A percentile compares a stretch with the other conserved stretches of the same genome.
Conservation (phyloP, 495 filamentous ascomycete species). For the Rostrohypoxylon terebratum region DNA sequence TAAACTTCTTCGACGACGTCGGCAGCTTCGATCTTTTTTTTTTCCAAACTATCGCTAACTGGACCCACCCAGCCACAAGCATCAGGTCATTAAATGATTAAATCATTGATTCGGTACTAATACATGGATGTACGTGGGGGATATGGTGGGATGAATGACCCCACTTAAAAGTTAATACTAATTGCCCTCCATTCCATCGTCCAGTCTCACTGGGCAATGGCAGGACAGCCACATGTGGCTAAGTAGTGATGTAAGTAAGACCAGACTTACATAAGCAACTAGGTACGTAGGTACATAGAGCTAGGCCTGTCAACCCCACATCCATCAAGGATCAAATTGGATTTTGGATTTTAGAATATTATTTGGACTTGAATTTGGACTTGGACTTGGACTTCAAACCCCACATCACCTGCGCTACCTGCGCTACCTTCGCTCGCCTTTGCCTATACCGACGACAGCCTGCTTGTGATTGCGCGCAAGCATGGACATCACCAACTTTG, state of each 20-base stretch:
- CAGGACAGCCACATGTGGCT: slow-evolving; percentile 13
- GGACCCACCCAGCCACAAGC: slow-evolving; percentile 25
- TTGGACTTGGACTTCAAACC: slow-evolving; percentile 10
- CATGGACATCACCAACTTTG: slow-evolving; percentile 93
- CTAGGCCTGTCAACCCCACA: slow-evolving; percentile 12
- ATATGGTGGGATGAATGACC: not conserved
- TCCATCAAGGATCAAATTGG: slow-evolving; percentile 1
- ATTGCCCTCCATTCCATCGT: not conserved
- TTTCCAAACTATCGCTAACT: slow-evolving; percentile 28
- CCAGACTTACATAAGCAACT: not conserved
- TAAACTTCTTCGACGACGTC: slow-evolving; percentile 6
- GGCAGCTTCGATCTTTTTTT: slow-evolving; percentile 13
- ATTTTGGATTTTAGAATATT: slow-evolving; percentile 10
- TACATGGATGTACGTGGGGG: too few species aligned
- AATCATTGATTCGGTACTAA: slow-evolving; percentile 1
- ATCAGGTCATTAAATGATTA: slow-evolving; percentile 15
- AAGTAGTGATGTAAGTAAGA: too few species aligned
- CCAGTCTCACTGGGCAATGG: not conserved
- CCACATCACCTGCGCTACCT: too few species aligned
- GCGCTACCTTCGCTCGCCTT: not conserved
- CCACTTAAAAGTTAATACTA: not conserved
- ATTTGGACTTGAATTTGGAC: too few species aligned
- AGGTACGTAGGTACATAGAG: slow-evolving; percentile 11
- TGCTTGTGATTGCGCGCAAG: not conserved
- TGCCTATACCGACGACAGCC: not conserved